Percentiles rank a stretch among this genome's conserved stretches.
These are phyloP conservation scores for Boletus coccyginus DNA, from an alignment of 768 basidiomycete species.

Conservation along the genomic window DNA sequence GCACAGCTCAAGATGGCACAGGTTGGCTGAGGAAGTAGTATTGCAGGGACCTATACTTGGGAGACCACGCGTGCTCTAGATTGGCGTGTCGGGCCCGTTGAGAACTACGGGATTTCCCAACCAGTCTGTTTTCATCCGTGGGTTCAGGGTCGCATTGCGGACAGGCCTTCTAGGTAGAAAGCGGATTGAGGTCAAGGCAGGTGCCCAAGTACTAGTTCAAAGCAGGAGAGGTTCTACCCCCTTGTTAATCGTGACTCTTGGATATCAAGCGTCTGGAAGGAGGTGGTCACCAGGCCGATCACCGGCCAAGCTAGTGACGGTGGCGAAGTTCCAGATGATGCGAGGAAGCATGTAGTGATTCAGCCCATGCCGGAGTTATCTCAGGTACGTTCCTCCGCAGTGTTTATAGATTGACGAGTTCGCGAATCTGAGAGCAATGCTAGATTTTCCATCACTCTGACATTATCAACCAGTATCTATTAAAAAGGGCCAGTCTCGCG, in stretches of 20 bases:
- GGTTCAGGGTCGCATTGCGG: conserved; percentile 23
- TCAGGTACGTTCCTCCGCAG: neutral
- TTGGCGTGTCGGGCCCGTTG: conserved; percentile 10
- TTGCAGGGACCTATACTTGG: conserved; percentile 9
- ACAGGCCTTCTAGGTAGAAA: neutral
- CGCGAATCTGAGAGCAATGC: neutral
- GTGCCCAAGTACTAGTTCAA: neutral
- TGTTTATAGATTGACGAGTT: neutral
- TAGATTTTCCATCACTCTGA: conserved; percentile 14
- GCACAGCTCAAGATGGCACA: conserved; percentile 7
- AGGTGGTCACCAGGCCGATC: too few species aligned
- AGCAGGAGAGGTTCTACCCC: neutral
- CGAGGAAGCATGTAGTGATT: neutral
- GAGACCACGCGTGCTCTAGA: conserved; percentile 4
- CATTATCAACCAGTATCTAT: conserved; percentile 6
- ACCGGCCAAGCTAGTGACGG: neutral
- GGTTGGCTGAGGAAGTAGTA: neutral
- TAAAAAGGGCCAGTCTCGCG: neutral
- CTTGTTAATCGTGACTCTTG: conserved; percentile 5
- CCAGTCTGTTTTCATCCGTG: conserved; percentile 28
- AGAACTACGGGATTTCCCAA: conserved; percentile 4
- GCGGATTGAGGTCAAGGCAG: neutral
- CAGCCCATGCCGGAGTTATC: neutral
- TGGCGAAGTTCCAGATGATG: neutral
- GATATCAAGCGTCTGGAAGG: neutral